Evolutionary conservation across 345 rosid genomes (phyloP), one percentile per base, ranked within the genome.

Genomic region (Acer negundo): DNA sequence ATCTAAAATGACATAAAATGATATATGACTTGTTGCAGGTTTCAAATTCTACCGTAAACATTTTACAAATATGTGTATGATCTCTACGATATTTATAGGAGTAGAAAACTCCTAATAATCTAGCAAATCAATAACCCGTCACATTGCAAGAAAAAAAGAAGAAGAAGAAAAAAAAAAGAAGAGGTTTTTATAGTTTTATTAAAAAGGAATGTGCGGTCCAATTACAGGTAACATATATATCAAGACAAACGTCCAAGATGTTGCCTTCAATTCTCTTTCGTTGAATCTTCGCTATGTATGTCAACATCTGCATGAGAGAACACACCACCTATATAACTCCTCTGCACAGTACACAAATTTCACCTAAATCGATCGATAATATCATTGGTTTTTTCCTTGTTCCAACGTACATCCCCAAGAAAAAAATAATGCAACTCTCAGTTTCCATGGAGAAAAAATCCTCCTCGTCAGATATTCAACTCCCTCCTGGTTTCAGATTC

Each of bases 401-500:
- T 31, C 51, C 16, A 71, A 61, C 59, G 67, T 64, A 15, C 72
- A 51, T 20, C 62, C 13, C 73, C 55, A 69, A 65, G n/a, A 63
- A 46, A 76, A 70, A 62, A 62, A 62, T 20, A 77, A 76, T 64
- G 80, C 58, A 53, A 19, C 67, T 62, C 24, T 26, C 38, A 35
- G 38, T 65, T 81, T 58, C 79, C 71, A 84, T 78, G 86, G 80
- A 85, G 71, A 67, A 62, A 15, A 67, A 75, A 58, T 22, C 83
- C 20, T 51, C 75, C 58, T 67, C 77, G 20, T 70, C 77, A 55
- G 76, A 76, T 24, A 71, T 81, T 63, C 83, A 81, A 16, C 84
- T 87, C 19, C 89, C 87, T 24, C 89, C 88, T 22, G 85, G 89
- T 47, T 86, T 89, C 70, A 81, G 89, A 75, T 87, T 87, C 82